Base-by-base conservation (phyloP, 176 grass and related monocot genomes). In the Rhynchospora pubera region DNA sequence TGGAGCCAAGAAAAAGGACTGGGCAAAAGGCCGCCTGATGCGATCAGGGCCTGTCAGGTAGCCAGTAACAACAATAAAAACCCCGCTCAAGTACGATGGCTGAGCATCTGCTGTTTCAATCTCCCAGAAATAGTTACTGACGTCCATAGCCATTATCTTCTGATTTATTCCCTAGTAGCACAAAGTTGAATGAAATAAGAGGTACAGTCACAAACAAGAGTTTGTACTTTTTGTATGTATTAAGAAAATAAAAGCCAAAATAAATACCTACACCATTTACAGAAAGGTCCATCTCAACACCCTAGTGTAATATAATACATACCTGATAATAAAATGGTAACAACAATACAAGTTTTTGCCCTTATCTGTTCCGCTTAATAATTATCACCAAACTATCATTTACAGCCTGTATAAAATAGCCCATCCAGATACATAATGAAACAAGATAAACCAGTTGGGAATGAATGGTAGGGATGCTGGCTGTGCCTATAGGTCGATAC, bases 1-100 rank as follows among this genome's bases (percentile, higher is more conserved):
- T 2, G 93, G 97, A 19, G 97, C 97, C 81, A 99, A 91, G 63
- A 99, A 99, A 79, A 99, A 99, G 0, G 93, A 91, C 70, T 93
- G 93, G 26, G 89, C 81, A 89, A 99, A 99, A 34, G 84, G 86
- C 78, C 79, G 84, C 45, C 87, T 85, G 43, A 93, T 13, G 0
- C 85, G 80, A 34, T 93, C 91, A 32, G 34, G 63, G 59, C 83
- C 85, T 79, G 86, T 91, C 68, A 99, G 89, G 14, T 68, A 88
- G 82, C 96, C 96, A 53, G 90, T 94, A 53, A 98, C 96, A 76
- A 93, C 84, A 65, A 98, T 93, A 65, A 98, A 83, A 71, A 98
- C 85, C 22, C 90, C 92, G 28, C 75, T 85, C 86, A 85, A 89
- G 79, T 98, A 90, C 61, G 92, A 94, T 12, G 89, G 79, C 48